Evolutionary conservation across 192 early-diverging fungal species (phyloP), one percentile per base, ranked within the genome.

Genomic region (Irineochytrium annulatum): DNA sequence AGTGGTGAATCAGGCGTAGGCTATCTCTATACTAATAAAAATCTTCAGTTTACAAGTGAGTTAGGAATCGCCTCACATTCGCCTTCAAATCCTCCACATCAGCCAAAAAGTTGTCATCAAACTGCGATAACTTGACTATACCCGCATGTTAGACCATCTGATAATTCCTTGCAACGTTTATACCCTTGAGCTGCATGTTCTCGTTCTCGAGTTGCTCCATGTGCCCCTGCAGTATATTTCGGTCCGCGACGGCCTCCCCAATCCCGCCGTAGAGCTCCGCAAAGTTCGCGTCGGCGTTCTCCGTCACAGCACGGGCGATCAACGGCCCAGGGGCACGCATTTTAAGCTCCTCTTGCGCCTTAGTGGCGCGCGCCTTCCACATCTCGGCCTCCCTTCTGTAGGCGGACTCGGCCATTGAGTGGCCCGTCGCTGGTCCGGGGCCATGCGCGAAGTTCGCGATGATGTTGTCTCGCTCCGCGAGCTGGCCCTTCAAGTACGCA

Each of bases 61-160:
- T 5, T 22, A 49, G 48, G 6, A 0, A 43, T 6, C 45, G 34
- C 11, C 11, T 60, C 14, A 60, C 59, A 32, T 75, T 75, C 32
- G 52, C 60, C 31, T 68, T 67, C 22, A 70, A 52, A 31, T 75
- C 74, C 44, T 71, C 65, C 19, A 75, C 37, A 28, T 70, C 74
- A 5, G 63, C 74, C 26, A 65, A 34, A 44, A 75, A 56, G 22
- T 53, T 43, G 11, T 34, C 39, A 52, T 66, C 60, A 46, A 70
- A 67, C n/a, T 19, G 43, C 24, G 57, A 43, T 3, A 74, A 37
- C 52, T 70, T 43, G 17, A 43, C 68, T 69, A 65, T 22, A 17
- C 1, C 34, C 14, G 22, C 17, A 60, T 0, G 39, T 19, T 0
- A 1, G 19, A 13, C 44, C 31, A 29, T 52, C 39, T 33, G 32